Evolutionary conservation across 2,329 filamentous ascomycete species (phyloP), one percentile per base, ranked within the genome.

Genomic region (Leptographium procerum): DNA sequence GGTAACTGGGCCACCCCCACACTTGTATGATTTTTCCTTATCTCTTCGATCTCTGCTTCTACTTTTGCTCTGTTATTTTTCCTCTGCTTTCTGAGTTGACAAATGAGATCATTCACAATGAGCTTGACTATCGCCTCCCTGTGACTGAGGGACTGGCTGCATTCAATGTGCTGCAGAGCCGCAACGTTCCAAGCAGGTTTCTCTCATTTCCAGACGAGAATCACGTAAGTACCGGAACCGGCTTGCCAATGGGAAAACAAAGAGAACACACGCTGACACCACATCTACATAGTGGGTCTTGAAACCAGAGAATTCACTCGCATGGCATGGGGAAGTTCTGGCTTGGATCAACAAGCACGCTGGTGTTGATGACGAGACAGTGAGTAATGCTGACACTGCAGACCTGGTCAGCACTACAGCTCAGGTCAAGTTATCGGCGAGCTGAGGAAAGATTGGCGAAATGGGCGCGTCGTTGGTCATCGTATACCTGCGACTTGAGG

Each of bases 321-420:
- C 95, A 24, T 97, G 94, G 94, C 91, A 97, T 67, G 81, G 81
- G 58, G 88, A 90, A 59, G 91, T 97, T 19, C 68, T 96, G 33
- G 83, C 83, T 58, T 96, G 88, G 84, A 85, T 86, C 62, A 86
- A 85, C 65, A 80, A 83, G 66, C 83, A 82, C 64, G 77, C 77
- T 28, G 78, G 78, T 0, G 66, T 82, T 3, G 64, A 65, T 6
- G 55, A 58, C 11, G 51, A 26, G 1, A 36, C 29, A 4, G n/a
- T 29, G 13, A 22, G 36, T 8, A 24, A 5, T 9, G 40, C 40
- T 2, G n/a, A 43, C 40, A 8, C n/a, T 29, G 34, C 26, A 9
- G 19, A 48, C 19, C 16, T 62, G 24, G 36, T 28, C 33, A 4
- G 54, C 4, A 48, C 26, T 2, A 24, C 33, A 11, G 55, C 36